Base-by-base conservation (phyloP, 2,329 filamentous ascomycete species). In the Fulvia fulva region DNA sequence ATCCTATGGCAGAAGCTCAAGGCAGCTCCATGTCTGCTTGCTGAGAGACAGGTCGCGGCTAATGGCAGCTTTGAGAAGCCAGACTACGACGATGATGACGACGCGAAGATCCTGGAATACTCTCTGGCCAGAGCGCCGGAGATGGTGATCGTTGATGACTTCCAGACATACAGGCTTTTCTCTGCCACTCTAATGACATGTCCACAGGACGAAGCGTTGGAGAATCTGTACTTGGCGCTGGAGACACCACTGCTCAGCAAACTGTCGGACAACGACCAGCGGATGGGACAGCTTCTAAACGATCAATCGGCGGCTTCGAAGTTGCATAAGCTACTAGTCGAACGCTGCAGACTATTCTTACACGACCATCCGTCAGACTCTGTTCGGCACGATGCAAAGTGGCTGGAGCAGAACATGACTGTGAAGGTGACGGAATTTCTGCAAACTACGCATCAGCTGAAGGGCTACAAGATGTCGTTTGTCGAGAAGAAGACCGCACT, bases 291-390 rank as follows among this genome's bases (percentile, higher is more conserved):
- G 2, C 76, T 84, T 41, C 81, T 82, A 14, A 77, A 83, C 3
- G 88, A 90, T 67, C 89, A 93, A 68, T 82, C 81, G 25, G 76
- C 80, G n/a, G 89, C 88, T 1, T 77, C 81, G 52, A 84, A 84
- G 69, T 75, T 97, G 45, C 85, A 88, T 55, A 91, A 88, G 66
- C 86, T 93, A 62, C 89, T 97, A 19, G 78, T 95, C 4, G 95
- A 99, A 73, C 85, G 94, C 55, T 88, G 89, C 55, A 90, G 93
- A 63, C 82, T 99, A 25, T 99, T 97, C 73, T 78, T 99, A 26
- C 88, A 97, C 69, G 92, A 90, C 68, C 88, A 93, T 70, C 83
- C 86, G 34, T 80, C 83, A 4, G 89, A 95, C 59, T 80, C 82
- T n/a, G 86, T 99, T 69, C 88, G 88, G 65, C 90, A 94, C 68